Percentiles rank a stretch among this genome's conserved stretches.
Evolutionary conservation across 495 filamentous ascomycete species (phyloP).

Genomic region (Penicillium angulare): DNA sequence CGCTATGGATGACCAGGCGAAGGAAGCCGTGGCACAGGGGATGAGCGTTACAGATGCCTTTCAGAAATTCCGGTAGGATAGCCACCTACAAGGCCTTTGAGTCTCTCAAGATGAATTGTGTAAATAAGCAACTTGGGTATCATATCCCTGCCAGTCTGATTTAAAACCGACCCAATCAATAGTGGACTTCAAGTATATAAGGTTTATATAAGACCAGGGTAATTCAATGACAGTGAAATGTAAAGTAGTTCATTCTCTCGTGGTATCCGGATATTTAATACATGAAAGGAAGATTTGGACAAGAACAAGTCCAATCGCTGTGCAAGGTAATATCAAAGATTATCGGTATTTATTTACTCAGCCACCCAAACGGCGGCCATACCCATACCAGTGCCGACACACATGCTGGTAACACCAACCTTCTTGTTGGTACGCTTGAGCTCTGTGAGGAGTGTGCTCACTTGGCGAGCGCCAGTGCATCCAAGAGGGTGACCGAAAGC

Average conservation of each 20-base stretch:
- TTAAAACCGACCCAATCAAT: too few species aligned
- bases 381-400: slow-evolving; percentile 94
- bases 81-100: too few species aligned
- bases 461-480: slow-evolving; percentile 90
- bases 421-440: slow-evolving; percentile 75
- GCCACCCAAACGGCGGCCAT: slow-evolving; percentile 95
- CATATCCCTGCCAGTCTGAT: too few species aligned
- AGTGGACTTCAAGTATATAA: too few species aligned
- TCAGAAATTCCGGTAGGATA: slow-evolving; percentile 33
- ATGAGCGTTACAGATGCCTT: slow-evolving; percentile 59
- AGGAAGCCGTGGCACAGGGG: slow-evolving; percentile 57
- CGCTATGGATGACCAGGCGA: slow-evolving; percentile 59
- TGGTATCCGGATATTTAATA: slow-evolving; percentile 33
- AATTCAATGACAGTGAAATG: too few species aligned
- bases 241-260: slow-evolving; percentile 21
- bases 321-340: slow-evolving; percentile 22
- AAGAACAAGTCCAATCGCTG: slow-evolving; percentile 28
- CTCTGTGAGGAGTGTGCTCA: slow-evolving; percentile 88
- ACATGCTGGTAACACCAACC: slow-evolving; percentile 95
- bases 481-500: slow-evolving; percentile 98
- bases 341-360: slow-evolving; percentile 55
- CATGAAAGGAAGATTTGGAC: slow-evolving; percentile 20
- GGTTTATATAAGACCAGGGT: too few species aligned
- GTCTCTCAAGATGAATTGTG: too few species aligned
- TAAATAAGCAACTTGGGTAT: too few species aligned